phyloP scores from a whole-genome alignment of 768 basidiomycete genomes.

The Lyophyllum semitale region DNA sequence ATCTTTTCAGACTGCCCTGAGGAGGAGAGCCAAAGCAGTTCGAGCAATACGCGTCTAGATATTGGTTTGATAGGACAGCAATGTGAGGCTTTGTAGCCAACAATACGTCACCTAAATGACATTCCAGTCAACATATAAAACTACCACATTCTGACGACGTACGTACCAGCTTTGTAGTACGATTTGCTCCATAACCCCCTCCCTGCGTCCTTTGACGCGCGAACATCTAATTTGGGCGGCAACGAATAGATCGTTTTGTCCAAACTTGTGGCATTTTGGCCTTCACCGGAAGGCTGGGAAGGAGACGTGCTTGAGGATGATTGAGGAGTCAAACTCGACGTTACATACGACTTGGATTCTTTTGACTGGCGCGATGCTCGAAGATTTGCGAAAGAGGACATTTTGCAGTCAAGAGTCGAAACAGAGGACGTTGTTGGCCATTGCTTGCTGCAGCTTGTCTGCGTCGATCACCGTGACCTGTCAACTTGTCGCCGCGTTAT shows the following conservation, averaged over 20 bases:
- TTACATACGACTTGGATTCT: slow-evolving; percentile 37
- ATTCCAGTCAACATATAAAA: neutral
- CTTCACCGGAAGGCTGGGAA: slow-evolving; percentile 25
- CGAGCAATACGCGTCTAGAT: slow-evolving; percentile 69
- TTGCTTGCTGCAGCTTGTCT: neutral
- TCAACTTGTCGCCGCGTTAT: too few relatives aligned
- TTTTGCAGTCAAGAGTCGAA: neutral
- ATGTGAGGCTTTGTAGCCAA: slow-evolving; percentile 61
- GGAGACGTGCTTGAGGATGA: slow-evolving; percentile 17
- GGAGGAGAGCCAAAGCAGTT: slow-evolving; percentile 53
- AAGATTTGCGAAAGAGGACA: slow-evolving; percentile 32
- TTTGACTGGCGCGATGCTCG: slow-evolving; percentile 27
- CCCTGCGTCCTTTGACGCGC: slow-evolving; percentile 36
- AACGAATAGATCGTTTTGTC: slow-evolving; percentile 20
- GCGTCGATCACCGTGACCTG: neutral
- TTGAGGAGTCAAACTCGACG: slow-evolving; percentile 21
- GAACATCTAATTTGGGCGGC: slow-evolving; percentile 44
- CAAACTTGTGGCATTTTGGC: slow-evolving; percentile 11
- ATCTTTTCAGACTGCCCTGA: slow-evolving; percentile 56
- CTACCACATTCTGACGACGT: neutral
- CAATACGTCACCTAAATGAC: slow-evolving; percentile 55
- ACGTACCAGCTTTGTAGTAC: slow-evolving; percentile 37
- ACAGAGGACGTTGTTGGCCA: neutral
- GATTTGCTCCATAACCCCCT: slow-evolving; percentile 47
- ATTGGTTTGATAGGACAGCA: slow-evolving; percentile 62